phyloP scores from a whole-genome alignment of 306 rosid genomes.

The Geum urbanum region DNA sequence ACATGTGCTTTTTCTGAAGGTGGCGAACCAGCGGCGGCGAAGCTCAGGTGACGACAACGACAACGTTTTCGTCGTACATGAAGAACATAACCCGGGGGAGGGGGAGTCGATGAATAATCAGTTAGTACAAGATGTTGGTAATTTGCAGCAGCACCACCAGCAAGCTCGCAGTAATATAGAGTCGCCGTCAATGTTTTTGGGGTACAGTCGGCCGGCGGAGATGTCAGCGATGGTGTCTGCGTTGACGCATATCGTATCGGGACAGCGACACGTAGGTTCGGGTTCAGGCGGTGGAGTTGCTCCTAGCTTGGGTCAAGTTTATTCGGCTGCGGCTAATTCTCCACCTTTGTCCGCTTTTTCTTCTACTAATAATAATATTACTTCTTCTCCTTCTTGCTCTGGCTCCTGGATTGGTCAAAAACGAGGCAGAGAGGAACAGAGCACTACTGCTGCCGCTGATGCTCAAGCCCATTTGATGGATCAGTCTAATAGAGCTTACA shows the following conservation, averaged over 20 bases:
- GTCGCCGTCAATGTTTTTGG: slow-evolving; percentile 28
- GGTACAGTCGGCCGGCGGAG: slow-evolving; percentile 37
- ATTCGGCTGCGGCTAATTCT: slow-evolving; percentile 26
- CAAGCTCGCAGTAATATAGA: not conserved
- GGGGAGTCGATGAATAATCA: not conserved
- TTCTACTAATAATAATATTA: not conserved
- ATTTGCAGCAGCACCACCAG: not conserved
- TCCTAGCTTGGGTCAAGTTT: slow-evolving; percentile 18
- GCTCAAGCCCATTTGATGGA: slow-evolving; percentile 12
- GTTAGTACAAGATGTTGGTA: not conserved
- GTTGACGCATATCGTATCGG: slow-evolving; percentile 57
- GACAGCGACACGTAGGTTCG: slow-evolving; percentile 49
- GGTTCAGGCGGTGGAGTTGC: slow-evolving; percentile 35
- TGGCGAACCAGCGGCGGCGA: slow-evolving; percentile 54
- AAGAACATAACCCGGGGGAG: not conserved
- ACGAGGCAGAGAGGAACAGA: slow-evolving; percentile 54
- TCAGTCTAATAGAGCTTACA: slow-evolving; percentile 18
- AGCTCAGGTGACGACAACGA: slow-evolving; percentile 20
- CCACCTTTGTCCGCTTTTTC: slow-evolving; percentile 28
- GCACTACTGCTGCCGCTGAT: not conserved
- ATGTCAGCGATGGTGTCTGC: slow-evolving; percentile 64
- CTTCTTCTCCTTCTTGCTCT: slow-evolving; percentile 33
- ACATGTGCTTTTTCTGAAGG: slow-evolving; percentile 42
- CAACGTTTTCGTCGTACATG: not conserved
- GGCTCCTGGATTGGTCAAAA: slow-evolving; percentile 55